Conservation (phyloP, 2,329 filamentous ascomycete species). For the Diatrype stigma region DNA sequence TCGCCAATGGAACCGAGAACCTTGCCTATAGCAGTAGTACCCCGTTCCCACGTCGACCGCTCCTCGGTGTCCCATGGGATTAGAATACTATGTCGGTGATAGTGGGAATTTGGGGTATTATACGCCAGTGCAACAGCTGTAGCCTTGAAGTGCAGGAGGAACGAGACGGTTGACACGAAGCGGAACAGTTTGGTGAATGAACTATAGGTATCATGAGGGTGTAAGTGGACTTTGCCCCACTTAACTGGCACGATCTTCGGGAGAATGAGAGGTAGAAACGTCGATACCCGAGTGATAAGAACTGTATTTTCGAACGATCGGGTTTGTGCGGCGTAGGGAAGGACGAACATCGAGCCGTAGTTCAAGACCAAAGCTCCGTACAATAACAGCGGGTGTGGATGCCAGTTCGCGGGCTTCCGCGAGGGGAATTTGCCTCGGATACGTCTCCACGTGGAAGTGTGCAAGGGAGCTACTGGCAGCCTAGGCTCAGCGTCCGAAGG, state of each 20-base stretch:
- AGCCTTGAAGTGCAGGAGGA: conserved; percentile 41
- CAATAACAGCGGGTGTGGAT: conserved; percentile 34
- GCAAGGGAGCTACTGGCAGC: conserved; percentile 23
- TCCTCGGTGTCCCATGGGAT: conserved; percentile 43
- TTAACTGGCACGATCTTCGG: conserved; percentile 42
- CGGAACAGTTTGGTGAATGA: conserved; percentile 45
- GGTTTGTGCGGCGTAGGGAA: conserved; percentile 38
- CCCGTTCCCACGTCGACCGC: conserved; percentile 40
- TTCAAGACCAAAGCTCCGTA: conserved; percentile 30
- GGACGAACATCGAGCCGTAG: conserved; percentile 30
- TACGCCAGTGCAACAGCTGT: conserved; percentile 39
- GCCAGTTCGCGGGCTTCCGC: conserved; percentile 41
- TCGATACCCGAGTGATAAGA: conserved; percentile 32
- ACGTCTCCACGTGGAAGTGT: conserved; percentile 25
- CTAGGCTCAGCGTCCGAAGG: conserved; percentile 23
- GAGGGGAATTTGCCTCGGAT: conserved; percentile 29
- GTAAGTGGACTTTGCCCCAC: conserved; percentile 43
- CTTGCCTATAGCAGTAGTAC: conserved; percentile 39
- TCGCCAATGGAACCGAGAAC: conserved; percentile 47
- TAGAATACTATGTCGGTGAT: conserved; percentile 44
- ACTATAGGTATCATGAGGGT: conserved; percentile 34
- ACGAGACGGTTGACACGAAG: conserved; percentile 38
- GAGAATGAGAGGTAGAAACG: conserved; percentile 42
- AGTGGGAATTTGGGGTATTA: conserved; percentile 43
- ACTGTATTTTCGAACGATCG: conserved; percentile 33